Evolutionary conservation across 2,329 filamentous ascomycete genomes (phyloP), one percentile per base, ranked within the genome.

Genomic region (Arthroderma sp.): DNA sequence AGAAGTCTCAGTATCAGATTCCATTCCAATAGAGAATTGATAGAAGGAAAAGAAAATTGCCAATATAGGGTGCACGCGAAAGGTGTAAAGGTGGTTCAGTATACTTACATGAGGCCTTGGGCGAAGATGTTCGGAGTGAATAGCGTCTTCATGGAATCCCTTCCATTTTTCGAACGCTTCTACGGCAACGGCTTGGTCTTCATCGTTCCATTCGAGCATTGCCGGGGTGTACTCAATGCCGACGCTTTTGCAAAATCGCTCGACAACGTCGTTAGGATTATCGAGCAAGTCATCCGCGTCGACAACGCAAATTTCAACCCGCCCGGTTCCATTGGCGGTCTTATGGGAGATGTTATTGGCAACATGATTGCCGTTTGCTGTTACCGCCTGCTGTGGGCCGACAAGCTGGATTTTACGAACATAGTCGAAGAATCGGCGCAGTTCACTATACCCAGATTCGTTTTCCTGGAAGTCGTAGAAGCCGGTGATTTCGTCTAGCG

Each of bases 201-300:
- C 78, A 29, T 81, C 78, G 50, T 83, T 77, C 91, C 91, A 96
- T 47, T 75, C 72, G 50, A 98, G 71, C 88, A 96, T 94, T 9
- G 76, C 70, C 0, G 78, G 76, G 38, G 69, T 69, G 63, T 82
- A 98, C 10, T 83, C 75, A 48, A 95, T 72, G 28, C 82, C 86
- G 9, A 87, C 84, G 53, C 80, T 81, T 52, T 79, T 74, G 69
- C 89, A 96, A 66, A 87, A 95, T 7, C 79, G 77, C 55, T 79
- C 68, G 50, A 96, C 78, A 50, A 84, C 80, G 40, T 73, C 76
- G 48, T 80, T 75, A 0, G 89, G 91, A 51, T 85, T 75, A 61
- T 95, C 86, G 9, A 98, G 78, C 55, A 96, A 73, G 59, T 96
- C 91, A 57, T 98, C 91, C 15, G 89, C 91, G 58, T 98, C 89